Percentiles rank a stretch among this genome's conserved stretches.
Conservation (phyloP, 1,284 basidiomycete genomes). For the Porodaedalea pini region DNA sequence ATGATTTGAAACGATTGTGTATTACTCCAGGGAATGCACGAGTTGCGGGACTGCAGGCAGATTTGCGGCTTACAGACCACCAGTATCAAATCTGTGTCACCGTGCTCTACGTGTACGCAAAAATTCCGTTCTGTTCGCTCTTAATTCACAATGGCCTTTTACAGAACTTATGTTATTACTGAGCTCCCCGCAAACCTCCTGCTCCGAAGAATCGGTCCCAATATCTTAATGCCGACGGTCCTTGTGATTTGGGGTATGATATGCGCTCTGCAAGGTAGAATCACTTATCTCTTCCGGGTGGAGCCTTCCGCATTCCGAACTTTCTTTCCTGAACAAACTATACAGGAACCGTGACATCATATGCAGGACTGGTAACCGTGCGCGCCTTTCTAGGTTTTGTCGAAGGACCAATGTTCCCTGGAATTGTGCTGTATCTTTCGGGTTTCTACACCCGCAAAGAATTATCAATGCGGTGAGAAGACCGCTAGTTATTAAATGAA, state of each 20-base stretch:
- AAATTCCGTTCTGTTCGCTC: neutral
- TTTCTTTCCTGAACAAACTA: too few relatives aligned
- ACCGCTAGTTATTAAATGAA: slow-evolving; percentile 31
- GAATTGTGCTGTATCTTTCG: slow-evolving; percentile 4
- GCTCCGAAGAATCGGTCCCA: slow-evolving; percentile 52
- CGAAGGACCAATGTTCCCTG: slow-evolving; percentile 27
- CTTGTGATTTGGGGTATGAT: slow-evolving; percentile 55
- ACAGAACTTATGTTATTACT: slow-evolving; percentile 52
- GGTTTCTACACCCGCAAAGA: slow-evolving; percentile 38
- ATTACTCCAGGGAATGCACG: slow-evolving; percentile 42
- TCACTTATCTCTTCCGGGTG: slow-evolving; percentile 7
- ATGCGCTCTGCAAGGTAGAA: slow-evolving; percentile 48
- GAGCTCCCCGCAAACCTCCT: slow-evolving; percentile 59
- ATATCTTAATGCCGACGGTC: slow-evolving; percentile 52
- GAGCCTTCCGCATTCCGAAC: neutral
- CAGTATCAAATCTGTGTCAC: slow-evolving; percentile 53
- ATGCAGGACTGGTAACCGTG: neutral
- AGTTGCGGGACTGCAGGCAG: slow-evolving; percentile 52
- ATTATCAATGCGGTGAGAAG: slow-evolving; percentile 34
- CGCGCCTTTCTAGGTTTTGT: slow-evolving; percentile 34
- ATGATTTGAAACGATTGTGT: too few relatives aligned
- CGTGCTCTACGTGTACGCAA: slow-evolving; percentile 43
- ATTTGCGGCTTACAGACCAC: slow-evolving; percentile 46
- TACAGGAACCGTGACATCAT: neutral
- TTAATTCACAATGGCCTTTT: neutral